A percentile compares a stretch with the other conserved stretches of the same genome.
Conservation (phyloP, 305 asterid species). For the Fraxinus sp. region DNA sequence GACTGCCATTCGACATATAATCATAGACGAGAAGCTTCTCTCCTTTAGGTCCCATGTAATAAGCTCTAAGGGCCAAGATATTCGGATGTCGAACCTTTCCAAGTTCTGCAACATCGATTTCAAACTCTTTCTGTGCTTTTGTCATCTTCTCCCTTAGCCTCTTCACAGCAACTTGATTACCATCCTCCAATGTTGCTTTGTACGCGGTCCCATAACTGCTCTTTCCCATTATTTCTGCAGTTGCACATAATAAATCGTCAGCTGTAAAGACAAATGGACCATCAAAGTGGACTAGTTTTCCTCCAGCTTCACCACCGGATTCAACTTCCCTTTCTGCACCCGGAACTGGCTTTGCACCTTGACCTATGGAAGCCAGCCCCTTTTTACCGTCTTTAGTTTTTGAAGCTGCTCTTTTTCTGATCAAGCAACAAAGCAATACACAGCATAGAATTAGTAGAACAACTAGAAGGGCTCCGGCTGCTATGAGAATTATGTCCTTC, state of each 20-base stretch:
- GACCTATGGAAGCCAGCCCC: slow-evolving; percentile 22
- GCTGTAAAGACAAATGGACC: slow-evolving; percentile 51
- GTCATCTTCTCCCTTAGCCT: slow-evolving; percentile 56
- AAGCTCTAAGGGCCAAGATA: slow-evolving; percentile 51
- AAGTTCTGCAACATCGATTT: slow-evolving; percentile 43
- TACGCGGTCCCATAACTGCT: slow-evolving; percentile 51
- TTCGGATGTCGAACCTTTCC: slow-evolving; percentile 45
- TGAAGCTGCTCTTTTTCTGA: slow-evolving; percentile 51
- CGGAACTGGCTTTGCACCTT: slow-evolving; percentile 31
- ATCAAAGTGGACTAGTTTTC: slow-evolving; percentile 52
- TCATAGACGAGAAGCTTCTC: slow-evolving; percentile 60
- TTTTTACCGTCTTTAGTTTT: slow-evolving; percentile 37
- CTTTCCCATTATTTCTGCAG: slow-evolving; percentile 58
- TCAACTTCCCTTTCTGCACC: slow-evolving; percentile 36
- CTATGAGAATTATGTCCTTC: slow-evolving; percentile 75
- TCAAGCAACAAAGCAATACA: slow-evolving; percentile 46
- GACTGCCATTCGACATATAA: slow-evolving; percentile 43
- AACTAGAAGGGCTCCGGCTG: slow-evolving; percentile 60
- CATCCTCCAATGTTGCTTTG: slow-evolving; percentile 51
- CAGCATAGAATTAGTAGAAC: slow-evolving; percentile 49
- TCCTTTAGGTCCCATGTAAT: slow-evolving; percentile 58
- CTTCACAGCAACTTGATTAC: slow-evolving; percentile 46
- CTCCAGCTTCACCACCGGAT: slow-evolving; percentile 47
- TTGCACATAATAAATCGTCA: slow-evolving; percentile 49
- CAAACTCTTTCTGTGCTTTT: slow-evolving; percentile 47